Percentiles rank a stretch among this genome's conserved stretches.
These are phyloP conservation scores for Chlorella ohadii DNA, from an alignment of 139 green algal genomes.

Conservation along the genomic window DNA sequence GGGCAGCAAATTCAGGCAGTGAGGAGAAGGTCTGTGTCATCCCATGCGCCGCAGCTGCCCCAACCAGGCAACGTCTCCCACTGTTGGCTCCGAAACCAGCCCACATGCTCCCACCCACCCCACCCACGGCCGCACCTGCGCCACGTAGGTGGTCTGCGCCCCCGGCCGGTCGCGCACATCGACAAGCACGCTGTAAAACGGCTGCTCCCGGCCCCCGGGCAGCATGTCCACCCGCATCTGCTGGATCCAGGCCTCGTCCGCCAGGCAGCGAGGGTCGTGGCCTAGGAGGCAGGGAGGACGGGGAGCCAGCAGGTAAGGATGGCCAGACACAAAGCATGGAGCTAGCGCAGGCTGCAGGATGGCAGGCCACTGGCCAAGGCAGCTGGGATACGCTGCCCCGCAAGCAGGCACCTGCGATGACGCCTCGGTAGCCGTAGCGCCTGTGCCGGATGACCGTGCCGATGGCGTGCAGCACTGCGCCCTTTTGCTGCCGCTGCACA, in stretches of 20 bases:
- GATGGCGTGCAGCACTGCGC: background rate
- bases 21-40: no score
- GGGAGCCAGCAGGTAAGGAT: no score
- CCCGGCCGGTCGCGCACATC: conserved; percentile 24
- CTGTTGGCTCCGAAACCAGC: background rate
- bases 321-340: no score
- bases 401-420: conserved; percentile 10
- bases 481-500: background rate
- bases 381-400: no score
- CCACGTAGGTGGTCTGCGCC: conserved; percentile 23
- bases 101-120: background rate
- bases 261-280: conserved; percentile 7
- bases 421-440: conserved; percentile 32
- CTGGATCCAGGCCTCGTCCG: conserved; percentile 24
- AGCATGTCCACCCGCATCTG: conserved; percentile 31
- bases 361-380: no score
- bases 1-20: no score
- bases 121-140: background rate
- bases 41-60: no score
- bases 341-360: no score
- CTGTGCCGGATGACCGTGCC: conserved; percentile 9
- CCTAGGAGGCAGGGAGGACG: background rate
- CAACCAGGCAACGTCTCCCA: no score
- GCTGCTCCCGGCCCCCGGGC: background rate
- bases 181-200: conserved; percentile 40